These are phyloP conservation scores for Gossypium thurberi DNA, from an alignment of 345 rosid species.

Conservation along the genomic window DNA sequence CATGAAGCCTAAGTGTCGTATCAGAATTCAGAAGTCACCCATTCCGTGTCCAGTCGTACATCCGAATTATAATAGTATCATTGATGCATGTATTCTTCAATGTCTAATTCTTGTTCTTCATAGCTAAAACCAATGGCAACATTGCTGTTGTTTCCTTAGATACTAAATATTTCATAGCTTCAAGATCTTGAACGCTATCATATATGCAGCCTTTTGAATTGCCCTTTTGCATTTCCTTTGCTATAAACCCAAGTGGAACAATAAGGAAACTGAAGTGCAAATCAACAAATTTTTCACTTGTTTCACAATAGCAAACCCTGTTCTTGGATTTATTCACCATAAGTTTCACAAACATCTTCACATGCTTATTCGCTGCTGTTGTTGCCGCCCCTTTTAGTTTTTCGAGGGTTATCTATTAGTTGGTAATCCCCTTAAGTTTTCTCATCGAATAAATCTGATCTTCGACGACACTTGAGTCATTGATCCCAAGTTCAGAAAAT, in stretches of 20 bases:
- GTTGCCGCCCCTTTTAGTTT: neutral
- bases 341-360: constrained; percentile 8
- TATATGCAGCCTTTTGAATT: constrained; percentile 11
- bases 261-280: constrained; percentile 30
- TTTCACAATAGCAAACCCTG: constrained; percentile 18
- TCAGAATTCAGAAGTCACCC: neutral
- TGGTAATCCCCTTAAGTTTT: neutral
- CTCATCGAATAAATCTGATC: neutral
- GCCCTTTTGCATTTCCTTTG: constrained; percentile 7
- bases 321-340: constrained; percentile 18
- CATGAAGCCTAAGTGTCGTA: neutral
- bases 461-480: neutral
- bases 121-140: constrained; percentile 12
- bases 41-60: fast-evolving
- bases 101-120: neutral
- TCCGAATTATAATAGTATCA: fast-evolving
- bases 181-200: constrained; percentile 10
- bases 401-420: neutral
- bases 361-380: neutral
- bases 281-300: constrained; percentile 18
- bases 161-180: constrained; percentile 5
- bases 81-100: neutral
- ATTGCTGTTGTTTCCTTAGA: neutral
- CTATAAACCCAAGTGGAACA: constrained; percentile 20
- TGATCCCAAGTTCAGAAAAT: constrained; percentile 11